These are phyloP conservation scores for Phialophora verrucosa DNA, from an alignment of 2,329 filamentous ascomycete genomes.

Conservation along the genomic window DNA sequence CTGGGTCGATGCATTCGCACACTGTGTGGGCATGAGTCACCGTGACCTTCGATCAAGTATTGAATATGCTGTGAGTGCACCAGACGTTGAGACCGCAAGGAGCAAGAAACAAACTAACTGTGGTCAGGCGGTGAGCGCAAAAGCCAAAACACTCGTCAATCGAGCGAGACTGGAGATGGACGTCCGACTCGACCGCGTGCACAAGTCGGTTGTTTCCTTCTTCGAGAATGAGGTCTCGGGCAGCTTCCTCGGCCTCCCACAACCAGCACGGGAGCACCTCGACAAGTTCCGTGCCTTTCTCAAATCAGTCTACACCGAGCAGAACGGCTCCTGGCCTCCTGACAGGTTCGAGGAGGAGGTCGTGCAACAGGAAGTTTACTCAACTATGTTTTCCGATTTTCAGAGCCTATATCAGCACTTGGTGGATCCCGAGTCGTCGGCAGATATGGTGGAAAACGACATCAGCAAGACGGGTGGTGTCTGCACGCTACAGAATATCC, in stretches of 20 bases:
- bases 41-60: conserved; percentile 36
- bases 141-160: conserved; percentile 69
- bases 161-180: conserved; percentile 70
- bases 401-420: conserved; percentile 72
- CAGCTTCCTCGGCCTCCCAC: conserved; percentile 67
- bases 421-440: conserved; percentile 59
- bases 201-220: conserved; percentile 67
- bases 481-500: conserved; percentile 71
- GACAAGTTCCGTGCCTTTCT: conserved; percentile 75
- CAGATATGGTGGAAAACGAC: conserved; percentile 55
- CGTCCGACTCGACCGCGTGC: conserved; percentile 63
- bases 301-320: conserved; percentile 67
- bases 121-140: conserved; percentile 49
- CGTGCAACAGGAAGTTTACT: conserved; percentile 65
- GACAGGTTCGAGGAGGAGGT: conserved; percentile 51
- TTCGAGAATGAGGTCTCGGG: conserved; percentile 73
- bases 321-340: conserved; percentile 75
- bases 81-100: not conserved
- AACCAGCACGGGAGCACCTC: conserved; percentile 68
- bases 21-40: conserved; percentile 74
- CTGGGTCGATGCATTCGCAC: conserved; percentile 75
- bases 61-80: conserved; percentile 34
- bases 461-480: conserved; percentile 67
- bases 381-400: conserved; percentile 71
- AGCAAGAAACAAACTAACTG: conserved; percentile 15